Evolutionary conservation across 2,329 filamentous ascomycete genomes (phyloP).

Genomic region (Xylariaceae sp.): DNA sequence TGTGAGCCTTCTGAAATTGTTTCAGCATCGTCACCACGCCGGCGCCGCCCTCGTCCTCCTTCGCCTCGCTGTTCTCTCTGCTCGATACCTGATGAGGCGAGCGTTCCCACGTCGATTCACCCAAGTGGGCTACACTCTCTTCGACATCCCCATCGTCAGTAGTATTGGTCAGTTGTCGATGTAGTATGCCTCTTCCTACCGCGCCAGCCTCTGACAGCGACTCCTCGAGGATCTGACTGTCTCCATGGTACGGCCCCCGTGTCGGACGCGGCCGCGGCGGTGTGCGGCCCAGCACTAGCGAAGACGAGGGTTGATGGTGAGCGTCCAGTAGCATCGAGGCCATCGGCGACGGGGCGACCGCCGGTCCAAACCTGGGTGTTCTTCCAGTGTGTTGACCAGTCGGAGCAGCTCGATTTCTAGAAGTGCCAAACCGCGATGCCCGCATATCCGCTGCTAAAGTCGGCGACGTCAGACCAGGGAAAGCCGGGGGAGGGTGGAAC

Average conservation of each 20-base stretch:
- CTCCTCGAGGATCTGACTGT: slow-evolving; percentile 54
- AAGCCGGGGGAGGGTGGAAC: slow-evolving; percentile 72
- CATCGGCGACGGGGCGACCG: slow-evolving; percentile 58
- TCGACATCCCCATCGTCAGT: slow-evolving; percentile 59
- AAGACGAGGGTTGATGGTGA: slow-evolving; percentile 64
- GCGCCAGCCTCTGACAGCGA: slow-evolving; percentile 41
- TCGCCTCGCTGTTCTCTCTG: slow-evolving; percentile 47
- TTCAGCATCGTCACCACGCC: slow-evolving; percentile 57
- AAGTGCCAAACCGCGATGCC: slow-evolving; percentile 45
- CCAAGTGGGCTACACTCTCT: slow-evolving; percentile 48
- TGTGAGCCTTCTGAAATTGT: slow-evolving; percentile 55
- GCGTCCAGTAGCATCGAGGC: slow-evolving; percentile 71
- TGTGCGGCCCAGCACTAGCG: slow-evolving; percentile 42
- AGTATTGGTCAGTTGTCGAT: slow-evolving; percentile 39
- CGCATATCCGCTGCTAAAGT: slow-evolving; percentile 55
- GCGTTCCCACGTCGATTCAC: slow-evolving; percentile 58
- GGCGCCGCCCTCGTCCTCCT: slow-evolving; percentile 44
- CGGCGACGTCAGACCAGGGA: slow-evolving; percentile 66
- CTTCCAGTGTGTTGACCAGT: slow-evolving; percentile 34
- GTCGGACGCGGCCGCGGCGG: slow-evolving; percentile 43
- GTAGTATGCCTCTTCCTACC: slow-evolving; percentile 33
- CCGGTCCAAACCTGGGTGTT: slow-evolving; percentile 42
- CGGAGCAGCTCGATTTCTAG: slow-evolving; percentile 38
- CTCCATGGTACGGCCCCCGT: slow-evolving; percentile 44
- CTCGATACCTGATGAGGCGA: slow-evolving; percentile 49